Conservation (phyloP, 192 early-diverging fungal genomes). For the Coemansia sp. region DNA sequence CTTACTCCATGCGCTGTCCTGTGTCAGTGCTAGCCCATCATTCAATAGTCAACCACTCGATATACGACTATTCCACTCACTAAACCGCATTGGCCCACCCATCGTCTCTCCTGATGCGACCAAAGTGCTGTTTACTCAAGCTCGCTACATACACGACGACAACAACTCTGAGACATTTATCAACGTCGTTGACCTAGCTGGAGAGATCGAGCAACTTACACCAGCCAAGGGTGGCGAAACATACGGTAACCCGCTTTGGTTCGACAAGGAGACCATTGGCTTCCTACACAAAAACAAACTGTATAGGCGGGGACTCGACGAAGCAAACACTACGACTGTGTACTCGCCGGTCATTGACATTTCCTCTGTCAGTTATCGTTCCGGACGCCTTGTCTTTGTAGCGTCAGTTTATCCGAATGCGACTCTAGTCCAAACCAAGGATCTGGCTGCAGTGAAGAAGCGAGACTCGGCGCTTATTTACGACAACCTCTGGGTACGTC, state of each 20-base stretch:
- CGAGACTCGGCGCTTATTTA: constrained; percentile 62
- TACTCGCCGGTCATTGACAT: constrained; percentile 18
- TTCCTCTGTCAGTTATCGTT: constrained; percentile 18
- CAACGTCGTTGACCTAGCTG: constrained; percentile 24
- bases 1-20: neutral
- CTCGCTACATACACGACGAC: constrained; percentile 28
- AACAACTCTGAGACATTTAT: constrained; percentile 26
- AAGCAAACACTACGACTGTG: constrained; percentile 13
- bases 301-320: constrained; percentile 9
- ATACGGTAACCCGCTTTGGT: constrained; percentile 34
- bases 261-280: constrained; percentile 27
- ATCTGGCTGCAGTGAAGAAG: neutral
- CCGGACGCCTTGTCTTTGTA: constrained; percentile 16
- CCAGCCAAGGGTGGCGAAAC: constrained; percentile 9
- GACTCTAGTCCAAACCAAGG: constrained; percentile 51
- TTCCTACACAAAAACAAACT: constrained; percentile 28
- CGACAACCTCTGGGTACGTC: constrained; percentile 71
- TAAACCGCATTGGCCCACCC: constrained; percentile 18
- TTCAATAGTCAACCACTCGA: constrained; percentile 28
- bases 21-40: neutral
- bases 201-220: constrained; percentile 12
- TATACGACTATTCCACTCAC: constrained; percentile 29
- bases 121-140: constrained; percentile 21
- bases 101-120: constrained; percentile 36
- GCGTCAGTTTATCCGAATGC: constrained; percentile 57